Evolutionary conservation across 2,329 filamentous ascomycete species (phyloP).

Genomic region (Huntiella abstrusa): DNA sequence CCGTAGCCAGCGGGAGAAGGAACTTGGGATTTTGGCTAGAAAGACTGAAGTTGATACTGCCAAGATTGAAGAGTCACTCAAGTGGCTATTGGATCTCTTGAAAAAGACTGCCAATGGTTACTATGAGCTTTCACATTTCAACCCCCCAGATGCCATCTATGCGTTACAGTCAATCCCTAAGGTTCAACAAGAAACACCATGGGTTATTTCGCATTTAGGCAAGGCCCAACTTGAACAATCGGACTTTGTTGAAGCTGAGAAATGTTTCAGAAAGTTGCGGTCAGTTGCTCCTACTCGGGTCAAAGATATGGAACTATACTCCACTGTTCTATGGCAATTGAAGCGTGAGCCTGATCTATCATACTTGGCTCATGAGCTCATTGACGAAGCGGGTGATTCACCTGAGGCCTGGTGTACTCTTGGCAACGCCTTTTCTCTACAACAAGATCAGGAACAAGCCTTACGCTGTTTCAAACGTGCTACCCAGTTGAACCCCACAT

Average conservation of each 20-base stretch:
- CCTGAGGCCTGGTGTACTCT: constrained; percentile 92
- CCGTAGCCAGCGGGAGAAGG: constrained; percentile 14
- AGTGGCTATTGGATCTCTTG: constrained; percentile 60
- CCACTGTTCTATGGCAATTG: constrained; percentile 95
- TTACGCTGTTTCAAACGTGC: constrained; percentile 87
- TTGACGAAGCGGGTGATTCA: constrained; percentile 72
- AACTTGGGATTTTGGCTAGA: constrained; percentile 15
- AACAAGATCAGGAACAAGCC: constrained; percentile 85
- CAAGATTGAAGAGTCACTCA: constrained; percentile 58
- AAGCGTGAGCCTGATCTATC: constrained; percentile 84
- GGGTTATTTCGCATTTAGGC: constrained; percentile 80
- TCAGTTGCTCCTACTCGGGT: constrained; percentile 63
- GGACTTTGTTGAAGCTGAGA: constrained; percentile 70
- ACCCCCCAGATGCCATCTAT: constrained; percentile 58
- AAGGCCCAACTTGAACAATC: constrained; percentile 83
- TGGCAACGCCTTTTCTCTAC: constrained; percentile 85
- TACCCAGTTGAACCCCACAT: constrained; percentile 73
- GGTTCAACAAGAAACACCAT: constrained; percentile 72
- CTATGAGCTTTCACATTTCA: constrained; percentile 58
- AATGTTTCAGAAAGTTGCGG: constrained; percentile 63
- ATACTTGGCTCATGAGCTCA: constrained; percentile 75
- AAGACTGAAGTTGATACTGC: constrained; percentile 31
- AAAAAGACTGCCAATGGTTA: constrained; percentile 68
- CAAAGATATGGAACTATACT: constrained; percentile 96
- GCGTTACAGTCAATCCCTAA: constrained; percentile 52